Percentiles rank a stretch among this genome's conserved stretches.
phyloP scores from a whole-genome alignment of 2,329 filamentous ascomycete species.

The Pyrenochaeta sp. region DNA sequence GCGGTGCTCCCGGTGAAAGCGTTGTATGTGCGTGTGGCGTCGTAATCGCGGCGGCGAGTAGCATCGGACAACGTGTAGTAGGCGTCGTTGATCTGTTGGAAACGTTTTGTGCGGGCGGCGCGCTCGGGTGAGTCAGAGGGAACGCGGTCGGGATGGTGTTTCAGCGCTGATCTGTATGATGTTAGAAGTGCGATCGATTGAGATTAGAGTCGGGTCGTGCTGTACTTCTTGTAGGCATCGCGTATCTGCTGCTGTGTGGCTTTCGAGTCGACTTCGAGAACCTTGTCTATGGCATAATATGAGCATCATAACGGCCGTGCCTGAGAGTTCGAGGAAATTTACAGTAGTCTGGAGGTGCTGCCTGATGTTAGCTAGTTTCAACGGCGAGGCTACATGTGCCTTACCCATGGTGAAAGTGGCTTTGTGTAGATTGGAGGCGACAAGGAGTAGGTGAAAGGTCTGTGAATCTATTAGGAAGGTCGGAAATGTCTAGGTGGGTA shows the following conservation, averaged over 20 bases:
- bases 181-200: neutral
- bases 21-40: constrained; percentile 72
- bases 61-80: constrained; percentile 91
- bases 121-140: constrained; percentile 84
- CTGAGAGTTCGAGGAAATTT: constrained; percentile 7
- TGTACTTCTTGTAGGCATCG: constrained; percentile 89
- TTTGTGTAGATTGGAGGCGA: neutral
- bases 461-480: neutral
- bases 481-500: neutral
- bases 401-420: constrained; percentile 30
- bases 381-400: constrained; percentile 5
- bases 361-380: constrained; percentile 20
- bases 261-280: constrained; percentile 74
- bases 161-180: constrained; percentile 75
- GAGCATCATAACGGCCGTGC: neutral
- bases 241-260: constrained; percentile 86
- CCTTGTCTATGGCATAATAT: constrained; percentile 24
- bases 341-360: constrained; percentile 39
- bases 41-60: constrained; percentile 81
- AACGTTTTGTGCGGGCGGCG: constrained; percentile 79
- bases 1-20: constrained; percentile 53
- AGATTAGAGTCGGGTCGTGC: neutral
- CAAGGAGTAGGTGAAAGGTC: neutral
- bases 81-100: constrained; percentile 91
- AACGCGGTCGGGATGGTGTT: constrained; percentile 93